Evolutionary conservation across 2,329 filamentous ascomycete species (phyloP).

Genomic region (Penicillium sp.): DNA sequence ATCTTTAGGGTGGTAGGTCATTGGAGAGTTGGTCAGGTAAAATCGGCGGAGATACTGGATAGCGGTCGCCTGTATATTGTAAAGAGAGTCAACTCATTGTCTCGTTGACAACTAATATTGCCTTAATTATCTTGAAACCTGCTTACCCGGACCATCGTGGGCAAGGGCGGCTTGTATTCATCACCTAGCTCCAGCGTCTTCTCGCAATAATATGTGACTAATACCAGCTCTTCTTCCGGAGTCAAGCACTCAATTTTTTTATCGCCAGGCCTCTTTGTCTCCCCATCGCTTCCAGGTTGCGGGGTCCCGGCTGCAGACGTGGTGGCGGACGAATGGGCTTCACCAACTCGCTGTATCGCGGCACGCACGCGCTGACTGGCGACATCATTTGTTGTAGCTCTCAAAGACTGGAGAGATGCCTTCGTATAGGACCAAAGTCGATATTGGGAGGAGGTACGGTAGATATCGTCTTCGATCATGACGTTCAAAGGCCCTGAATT

Average conservation of each 20-base stretch:
- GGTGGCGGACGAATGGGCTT: slow-evolving; percentile 31
- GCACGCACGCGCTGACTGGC: slow-evolving; percentile 67
- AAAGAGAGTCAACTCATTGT: neutral
- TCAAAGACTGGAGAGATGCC: slow-evolving; percentile 66
- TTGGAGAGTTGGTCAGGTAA: slow-evolving; percentile 91
- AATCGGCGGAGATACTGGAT: slow-evolving; percentile 90
- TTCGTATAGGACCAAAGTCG: slow-evolving; percentile 89
- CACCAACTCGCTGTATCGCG: slow-evolving; percentile 52
- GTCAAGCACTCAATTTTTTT: slow-evolving; percentile 73
- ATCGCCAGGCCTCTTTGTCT: slow-evolving; percentile 34
- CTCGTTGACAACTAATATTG: slow-evolving; percentile 2
- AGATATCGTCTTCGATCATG: slow-evolving; percentile 88
- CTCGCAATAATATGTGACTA: slow-evolving; percentile 76
- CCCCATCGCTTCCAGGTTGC: slow-evolving; percentile 30
- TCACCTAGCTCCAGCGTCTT: slow-evolving; percentile 58
- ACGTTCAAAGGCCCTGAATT: slow-evolving; percentile 11
- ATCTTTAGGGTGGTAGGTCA: slow-evolving; percentile 90
- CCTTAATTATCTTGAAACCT: slow-evolving; percentile 17
- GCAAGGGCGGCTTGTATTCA: slow-evolving; percentile 56
- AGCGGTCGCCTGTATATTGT: slow-evolving; percentile 62
- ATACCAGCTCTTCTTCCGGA: slow-evolving; percentile 73
- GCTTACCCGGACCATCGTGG: slow-evolving; percentile 58
- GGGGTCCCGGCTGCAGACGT: slow-evolving; percentile 32
- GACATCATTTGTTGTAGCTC: slow-evolving; percentile 73
- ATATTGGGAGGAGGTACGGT: slow-evolving; percentile 85